Conservation (phyloP, 371 early-diverging fungal species). For the Actinomucor elegans region DNA sequence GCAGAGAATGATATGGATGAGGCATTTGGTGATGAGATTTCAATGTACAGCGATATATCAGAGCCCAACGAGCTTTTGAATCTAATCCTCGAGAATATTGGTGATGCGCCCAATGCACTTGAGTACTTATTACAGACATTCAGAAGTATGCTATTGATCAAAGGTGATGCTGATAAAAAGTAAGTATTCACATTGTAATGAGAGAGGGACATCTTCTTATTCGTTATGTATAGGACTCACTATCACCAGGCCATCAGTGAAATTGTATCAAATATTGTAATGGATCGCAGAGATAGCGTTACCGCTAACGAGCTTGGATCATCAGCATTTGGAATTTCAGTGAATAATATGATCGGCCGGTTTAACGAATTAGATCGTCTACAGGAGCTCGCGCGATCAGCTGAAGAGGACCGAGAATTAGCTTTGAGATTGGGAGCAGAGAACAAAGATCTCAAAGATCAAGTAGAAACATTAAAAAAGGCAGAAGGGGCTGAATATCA, state of each 20-base stretch:
- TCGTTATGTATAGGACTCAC: slow-evolving; percentile 50
- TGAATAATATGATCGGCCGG: slow-evolving; percentile 62
- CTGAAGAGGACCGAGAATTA: slow-evolving; percentile 39
- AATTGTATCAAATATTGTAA: slow-evolving; percentile 77
- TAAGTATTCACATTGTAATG: slow-evolving; percentile 9
- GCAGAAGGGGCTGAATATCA: background rate
- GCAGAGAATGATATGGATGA: slow-evolving; percentile 63
- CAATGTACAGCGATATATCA: slow-evolving; percentile 39
- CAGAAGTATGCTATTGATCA: slow-evolving; percentile 70
- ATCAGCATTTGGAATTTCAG: slow-evolving; percentile 35
- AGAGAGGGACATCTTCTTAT: background rate
- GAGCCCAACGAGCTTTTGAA: slow-evolving; percentile 74
- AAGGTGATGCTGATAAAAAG: slow-evolving; percentile 57
- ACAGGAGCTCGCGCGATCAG: slow-evolving; percentile 44
- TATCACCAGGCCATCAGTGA: slow-evolving; percentile 82
- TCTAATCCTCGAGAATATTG: slow-evolving; percentile 53
- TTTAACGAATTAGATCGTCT: slow-evolving; percentile 80
- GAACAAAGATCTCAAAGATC: slow-evolving; percentile 37
- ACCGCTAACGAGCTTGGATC: slow-evolving; percentile 51
- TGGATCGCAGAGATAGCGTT: slow-evolving; percentile 63
- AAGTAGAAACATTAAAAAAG: slow-evolving; percentile 16
- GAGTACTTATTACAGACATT: slow-evolving; percentile 68
- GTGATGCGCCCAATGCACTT: slow-evolving; percentile 58
- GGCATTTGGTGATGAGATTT: slow-evolving; percentile 36
- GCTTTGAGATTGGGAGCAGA: slow-evolving; percentile 37